A percentile compares a stretch with the other conserved stretches of the same genome.
Evolutionary conservation across 2,329 filamentous ascomycete genomes (phyloP).

Genomic region (Daldinia sp.): DNA sequence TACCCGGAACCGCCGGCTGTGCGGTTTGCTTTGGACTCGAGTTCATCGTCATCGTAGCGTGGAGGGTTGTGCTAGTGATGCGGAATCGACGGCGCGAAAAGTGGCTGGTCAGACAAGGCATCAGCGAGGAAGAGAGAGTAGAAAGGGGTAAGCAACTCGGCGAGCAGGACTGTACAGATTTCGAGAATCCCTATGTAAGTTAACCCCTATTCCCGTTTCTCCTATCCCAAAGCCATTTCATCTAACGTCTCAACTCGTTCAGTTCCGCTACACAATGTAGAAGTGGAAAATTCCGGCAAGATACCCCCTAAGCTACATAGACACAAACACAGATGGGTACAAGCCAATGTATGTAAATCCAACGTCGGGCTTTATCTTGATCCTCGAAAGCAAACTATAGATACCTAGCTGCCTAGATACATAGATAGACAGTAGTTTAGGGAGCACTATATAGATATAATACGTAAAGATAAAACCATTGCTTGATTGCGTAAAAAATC

Average conservation of each 20-base stretch:
- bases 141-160: slow-evolving; percentile 47
- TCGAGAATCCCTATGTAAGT: slow-evolving; percentile 50
- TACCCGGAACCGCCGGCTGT: slow-evolving; percentile 53
- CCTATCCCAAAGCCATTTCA: background rate
- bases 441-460: no score
- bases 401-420: no score
- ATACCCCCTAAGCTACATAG: background rate
- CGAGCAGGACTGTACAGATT: slow-evolving; percentile 50
- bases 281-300: background rate
- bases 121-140: slow-evolving; percentile 48
- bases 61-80: slow-evolving; percentile 52
- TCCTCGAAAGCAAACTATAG: background rate
- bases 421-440: no score
- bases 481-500: background rate
- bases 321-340: background rate
- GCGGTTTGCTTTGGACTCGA: slow-evolving; percentile 51
- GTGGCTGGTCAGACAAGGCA: slow-evolving; percentile 42
- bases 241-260: background rate
- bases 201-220: background rate
- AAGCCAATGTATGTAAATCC: no score
- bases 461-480: background rate
- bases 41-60: slow-evolving; percentile 49
- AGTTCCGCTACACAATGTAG: slow-evolving; percentile 45
- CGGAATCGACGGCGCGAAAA: slow-evolving; percentile 50
- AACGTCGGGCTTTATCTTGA: no score